Evolutionary conservation across 169 alveolate species (phyloP), one percentile per base, ranked within the genome.

Genomic region (Miamiensis avidus): DNA sequence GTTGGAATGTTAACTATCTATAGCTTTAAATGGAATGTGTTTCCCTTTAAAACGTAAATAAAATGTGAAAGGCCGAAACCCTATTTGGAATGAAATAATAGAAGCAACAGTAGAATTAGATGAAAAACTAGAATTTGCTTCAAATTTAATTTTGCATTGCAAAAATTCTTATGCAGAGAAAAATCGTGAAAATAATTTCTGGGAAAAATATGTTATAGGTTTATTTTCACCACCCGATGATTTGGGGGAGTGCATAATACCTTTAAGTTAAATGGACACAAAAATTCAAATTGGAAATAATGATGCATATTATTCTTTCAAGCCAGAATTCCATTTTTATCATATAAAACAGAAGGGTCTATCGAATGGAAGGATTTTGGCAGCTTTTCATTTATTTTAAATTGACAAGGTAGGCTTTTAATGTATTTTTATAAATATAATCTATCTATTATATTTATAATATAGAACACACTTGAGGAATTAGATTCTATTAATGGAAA

Each of bases 61-160:
- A 86, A n/a, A n/a, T n/a, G n/a, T n/a, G n/a, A n/a, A 34, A 33
- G 96, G 96, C 25, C 82, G 89, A 74, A 89, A 90, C 83, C 94
- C 94, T 15, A 77, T 86, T 49, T 93, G 96, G 96, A 91, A 93
- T 82, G 74, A 85, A 64, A 31, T 82, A 28, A 49, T 88, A 25
- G 74, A 87, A 27, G 64, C 78, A 25, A 85, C 69, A 0, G 76
- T 87, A 25, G 86, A 79, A 73, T 65, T 90, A 27, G 96, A 93
- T 74, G 83, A 88, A 82, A 88, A 90, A 75, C 77, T 93, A n/a
- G 88, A 85, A 33, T 93, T 93, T 31, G 88, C 94, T 29, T 83
- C 93, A 4, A 92, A 93, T 82, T 82, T 93, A 65, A 76, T 91
- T 28, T 89, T 92, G 28, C 69, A 77, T 31, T 75, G 89, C 31